These are phyloP conservation scores for Pyrenophora tritici-repentis DNA, from an alignment of 2,329 filamentous ascomycete species.

Conservation along the genomic window DNA sequence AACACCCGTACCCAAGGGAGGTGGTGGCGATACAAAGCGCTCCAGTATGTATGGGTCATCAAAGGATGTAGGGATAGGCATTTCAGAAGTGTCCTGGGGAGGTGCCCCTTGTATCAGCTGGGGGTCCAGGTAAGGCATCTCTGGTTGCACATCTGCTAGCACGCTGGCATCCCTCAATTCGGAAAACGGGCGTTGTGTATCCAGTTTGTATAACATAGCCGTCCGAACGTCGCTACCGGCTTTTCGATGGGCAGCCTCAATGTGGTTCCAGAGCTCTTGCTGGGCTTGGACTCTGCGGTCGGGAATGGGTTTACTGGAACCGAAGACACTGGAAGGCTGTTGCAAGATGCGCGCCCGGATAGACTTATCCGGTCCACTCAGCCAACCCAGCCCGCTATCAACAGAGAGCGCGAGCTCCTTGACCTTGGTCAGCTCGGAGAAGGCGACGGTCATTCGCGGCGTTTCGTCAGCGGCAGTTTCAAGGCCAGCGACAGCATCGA, in stretches of 20 bases:
- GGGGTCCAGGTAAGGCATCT: conserved; percentile 38
- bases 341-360: conserved; percentile 55
- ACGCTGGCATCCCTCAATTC: conserved; percentile 19
- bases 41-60: conserved; percentile 30
- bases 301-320: conserved; percentile 44
- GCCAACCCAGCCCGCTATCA: conserved; percentile 70
- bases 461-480: conserved; percentile 69
- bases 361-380: conserved; percentile 65
- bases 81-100: conserved; percentile 25
- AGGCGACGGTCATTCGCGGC: conserved; percentile 63
- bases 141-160: conserved; percentile 25
- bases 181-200: conserved; percentile 20
- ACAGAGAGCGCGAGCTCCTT: conserved; percentile 69
- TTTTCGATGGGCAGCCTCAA: conserved; percentile 28
- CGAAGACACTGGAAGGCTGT: conserved; percentile 54
- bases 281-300: conserved; percentile 47
- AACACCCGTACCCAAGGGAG: conserved; percentile 31
- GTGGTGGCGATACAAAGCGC: conserved; percentile 21
- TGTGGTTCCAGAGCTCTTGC: conserved; percentile 43
- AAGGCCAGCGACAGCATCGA: conserved; percentile 62
- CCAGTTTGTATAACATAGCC: conserved; percentile 38
- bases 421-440: conserved; percentile 61
- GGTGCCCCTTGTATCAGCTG: conserved; percentile 36
- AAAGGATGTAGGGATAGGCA: conserved; percentile 23
- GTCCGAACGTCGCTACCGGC: conserved; percentile 31